Evolutionary conservation across 2,329 filamentous ascomycete species (phyloP), one percentile per base, ranked within the genome.

Genomic region (Colletotrichum sp.): DNA sequence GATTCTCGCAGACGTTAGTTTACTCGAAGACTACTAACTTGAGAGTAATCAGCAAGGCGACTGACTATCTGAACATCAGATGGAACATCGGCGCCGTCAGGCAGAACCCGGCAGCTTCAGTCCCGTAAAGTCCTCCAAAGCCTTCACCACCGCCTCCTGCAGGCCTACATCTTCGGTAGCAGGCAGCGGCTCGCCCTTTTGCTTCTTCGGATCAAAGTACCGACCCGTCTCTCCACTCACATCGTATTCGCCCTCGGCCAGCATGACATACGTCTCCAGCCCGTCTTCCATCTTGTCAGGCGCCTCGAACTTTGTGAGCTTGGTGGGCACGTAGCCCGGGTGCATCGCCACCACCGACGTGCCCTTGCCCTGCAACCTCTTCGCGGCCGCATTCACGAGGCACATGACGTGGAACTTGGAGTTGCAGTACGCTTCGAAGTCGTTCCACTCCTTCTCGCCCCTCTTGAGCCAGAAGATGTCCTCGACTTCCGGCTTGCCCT

Each of bases 301-400:
- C 4, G 74, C 78, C 1, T 65, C 76, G 65, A 81, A 68, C 44
- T 59, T 59, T 28, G 66, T 68, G 66, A 68, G 67, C 71, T 80
- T 80, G 12, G 79, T 81, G 4, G 79, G 66, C 24, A 80, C 78
- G 24, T 71, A 80, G 8, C 80, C 79, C 34, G 79, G 80, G 32
- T 81, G 78, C 65, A 81, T 65, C 5, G 75, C 32, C n/a, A 69
- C 62, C 8, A 80, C 79, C 4, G 78, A 79, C 3, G 70, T 76
- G 49, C 63, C 55, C 52, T 77, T 69, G 63, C 36, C 63, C 63
- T 66, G 63, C n/a, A 78, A 72, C 8, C 79, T 76, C 32, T 77
- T 73, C 28, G 60, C 60, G 6, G 79, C 79, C 3, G 78, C 79
- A 52, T 80, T 80, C 8, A 77, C 76, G 3, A 80, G 76, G 4